Base-by-base conservation (phyloP, 139 green algal species). In the Mychonastes homosphaera region DNA sequence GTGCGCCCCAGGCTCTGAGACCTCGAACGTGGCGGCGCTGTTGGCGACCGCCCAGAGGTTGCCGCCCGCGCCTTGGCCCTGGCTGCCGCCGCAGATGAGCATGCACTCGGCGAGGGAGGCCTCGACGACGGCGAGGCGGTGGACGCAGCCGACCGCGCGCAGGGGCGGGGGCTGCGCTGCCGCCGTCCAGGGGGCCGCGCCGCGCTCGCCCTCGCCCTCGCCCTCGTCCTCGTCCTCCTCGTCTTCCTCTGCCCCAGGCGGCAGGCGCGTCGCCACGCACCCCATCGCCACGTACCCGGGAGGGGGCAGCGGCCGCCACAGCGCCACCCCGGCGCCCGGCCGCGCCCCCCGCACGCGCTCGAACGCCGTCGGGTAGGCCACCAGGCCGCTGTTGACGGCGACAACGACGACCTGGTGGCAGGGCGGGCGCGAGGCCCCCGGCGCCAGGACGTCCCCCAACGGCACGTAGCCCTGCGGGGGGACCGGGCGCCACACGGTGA, bases 401-500 rank as follows among this genome's bases (percentile, higher is more conserved):
- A 96, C 36, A 0, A 75, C 74, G 8, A 89, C 49, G 18, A 87
- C 79, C 63, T 88, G 73, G 49, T 82, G 72, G 3, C 61, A 53
- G 2, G 83, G 83, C 61, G 72, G 66, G 12, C 48, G 45, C 1
- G 18, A 7, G 35, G 36, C 29, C 61, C 77, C 77, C 10, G 63
- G 8, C 2, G 74, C 84, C 12, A 84, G 54, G 10, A 90, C 80
- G 49, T 96, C 78, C 7, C 88, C 88, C 6, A 88, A 48, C 0
- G 75, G 50, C 6, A 49, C 73, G 54, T 96, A 96, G 36, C 89
- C 89, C 23, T 71, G 50, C 0, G 81, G 81, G 1, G 80, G 34
- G 47, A 75, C 66, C 2, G 89, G 82, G 6, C 86, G 73, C 89
- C 89, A 96, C 16, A 94, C 52, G 4, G 80, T 85, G 10, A 94